Base-by-base conservation (phyloP, 2,329 filamentous ascomycete genomes). In the Aureobasidium musti region DNA sequence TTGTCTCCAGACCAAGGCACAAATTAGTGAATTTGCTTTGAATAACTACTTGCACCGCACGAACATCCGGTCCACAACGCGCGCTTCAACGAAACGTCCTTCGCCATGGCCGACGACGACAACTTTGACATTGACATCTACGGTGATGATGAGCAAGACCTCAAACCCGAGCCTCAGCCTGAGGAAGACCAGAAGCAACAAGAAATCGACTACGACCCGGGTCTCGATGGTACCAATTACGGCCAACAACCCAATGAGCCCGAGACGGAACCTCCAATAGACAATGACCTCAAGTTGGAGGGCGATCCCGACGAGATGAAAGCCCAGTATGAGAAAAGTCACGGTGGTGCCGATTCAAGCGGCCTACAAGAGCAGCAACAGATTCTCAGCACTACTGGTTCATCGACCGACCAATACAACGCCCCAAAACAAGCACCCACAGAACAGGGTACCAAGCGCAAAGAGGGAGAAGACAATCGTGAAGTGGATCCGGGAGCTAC, bases 121-220 rank as follows among this genome's bases (percentile, higher is more conserved):
- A 87, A 87, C 74, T 89, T 89, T 81, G 86, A 89, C 72, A 88
- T 89, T 81, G 87, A 89, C 76, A 87, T 89, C 78, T 89, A 89
- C 74, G 86, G 86, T 70, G 86, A 89, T 73, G 85, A 86, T 63
- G 77, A 74, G 39, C 70, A 72, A 37, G 72, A 76, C 39, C 50
- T 59, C 35, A 61, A 68, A 30, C 59, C 64, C 45, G 35, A 66
- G 28, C 59, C 67, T 28, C 52, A 72, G 49, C 43, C 65, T 19
- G 41, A 67, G 43, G 53, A 66, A 59, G 64, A 37, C 28, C 61
- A 60, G 53, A 78, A 67, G 75, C 78, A 65, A 69, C 71, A 59
- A 67, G 70, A 41, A 69, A 72, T 28, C 57, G 70, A 68, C 69
- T 71, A 68, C n/a, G 68, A 68, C 69, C 73, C 57, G 72, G 75